A percentile compares a stretch with the other conserved stretches of the same genome.
Conservation (phyloP, 371 early-diverging fungal genomes). For the Batkoa obscura region DNA sequence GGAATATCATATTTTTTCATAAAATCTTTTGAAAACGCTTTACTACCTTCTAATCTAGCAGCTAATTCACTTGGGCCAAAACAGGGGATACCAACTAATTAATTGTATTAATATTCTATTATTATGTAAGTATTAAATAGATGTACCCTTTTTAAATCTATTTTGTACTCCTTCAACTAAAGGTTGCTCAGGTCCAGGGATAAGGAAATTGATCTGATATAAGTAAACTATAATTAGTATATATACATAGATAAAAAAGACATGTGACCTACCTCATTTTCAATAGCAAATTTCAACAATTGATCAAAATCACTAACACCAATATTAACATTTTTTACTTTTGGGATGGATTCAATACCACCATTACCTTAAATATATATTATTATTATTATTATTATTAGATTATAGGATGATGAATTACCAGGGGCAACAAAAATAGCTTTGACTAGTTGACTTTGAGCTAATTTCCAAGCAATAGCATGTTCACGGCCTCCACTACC, state of each 20-base stretch:
- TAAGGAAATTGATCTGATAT: conserved; percentile 47
- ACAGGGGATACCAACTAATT: conserved; percentile 72
- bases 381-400: neutral
- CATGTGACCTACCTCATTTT: conserved; percentile 49
- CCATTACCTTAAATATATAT: conserved; percentile 54
- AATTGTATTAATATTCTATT: neutral
- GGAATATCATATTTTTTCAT: conserved; percentile 91
- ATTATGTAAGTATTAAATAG: neutral
- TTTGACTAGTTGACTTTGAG: conserved; percentile 50
- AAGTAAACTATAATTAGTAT: conserved; percentile 1
- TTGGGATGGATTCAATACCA: conserved; percentile 53
- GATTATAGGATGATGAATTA: conserved; percentile 11
- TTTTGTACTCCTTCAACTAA: conserved; percentile 78
- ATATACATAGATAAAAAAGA: neutral
- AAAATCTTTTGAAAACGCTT: conserved; percentile 94
- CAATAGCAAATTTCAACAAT: conserved; percentile 55
- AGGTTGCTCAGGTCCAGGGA: conserved; percentile 95
- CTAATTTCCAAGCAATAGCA: conserved; percentile 82
- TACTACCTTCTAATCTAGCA: conserved; percentile 88
- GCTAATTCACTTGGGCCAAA: conserved; percentile 87
- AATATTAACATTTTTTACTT: conserved; percentile 60
- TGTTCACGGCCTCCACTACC: conserved; percentile 95
- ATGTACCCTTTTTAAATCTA: conserved; percentile 58
- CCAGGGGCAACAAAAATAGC: conserved; percentile 86
- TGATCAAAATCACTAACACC: conserved; percentile 48